Evolutionary conservation across 83 land plant genomes (phyloP).

Genomic region (Diphasiastrum complanatum): DNA sequence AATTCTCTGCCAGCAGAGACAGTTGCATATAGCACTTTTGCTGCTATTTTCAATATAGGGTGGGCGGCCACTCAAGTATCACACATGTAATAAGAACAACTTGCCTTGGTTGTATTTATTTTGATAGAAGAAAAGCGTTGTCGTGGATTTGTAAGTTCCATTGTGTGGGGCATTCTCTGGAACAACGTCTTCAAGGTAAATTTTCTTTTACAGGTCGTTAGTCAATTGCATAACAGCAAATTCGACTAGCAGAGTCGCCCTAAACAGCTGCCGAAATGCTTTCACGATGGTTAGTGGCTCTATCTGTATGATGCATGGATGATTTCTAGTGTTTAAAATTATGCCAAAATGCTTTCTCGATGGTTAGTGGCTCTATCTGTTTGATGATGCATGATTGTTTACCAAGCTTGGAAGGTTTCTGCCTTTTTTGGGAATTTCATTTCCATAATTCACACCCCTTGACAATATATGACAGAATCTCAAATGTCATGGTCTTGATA

Average conservation of each 20-base stretch:
- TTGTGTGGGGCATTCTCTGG: neutral
- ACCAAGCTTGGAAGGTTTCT: no score
- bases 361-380: no score
- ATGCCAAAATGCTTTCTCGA: neutral
- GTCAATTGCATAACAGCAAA: slow-evolving; percentile 88
- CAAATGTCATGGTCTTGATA: no score
- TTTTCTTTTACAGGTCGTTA: slow-evolving; percentile 61
- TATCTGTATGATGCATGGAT: neutral
- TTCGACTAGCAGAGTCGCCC: slow-evolving; percentile 80
- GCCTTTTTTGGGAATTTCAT: no score
- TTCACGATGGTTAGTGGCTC: slow-evolving; percentile 75
- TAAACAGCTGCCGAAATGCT: slow-evolving; percentile 93
- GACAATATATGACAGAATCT: no score
- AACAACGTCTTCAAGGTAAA: neutral
- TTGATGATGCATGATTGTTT: no score
- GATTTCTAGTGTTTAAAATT: neutral
- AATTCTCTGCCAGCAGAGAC: slow-evolving; percentile 45
- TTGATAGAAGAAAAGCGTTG: neutral
- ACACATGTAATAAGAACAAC: slow-evolving; percentile 63
- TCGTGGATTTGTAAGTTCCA: neutral
- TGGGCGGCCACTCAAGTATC: slow-evolving; percentile 99
- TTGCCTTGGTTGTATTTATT: neutral
- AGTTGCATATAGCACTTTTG: slow-evolving; percentile 75
- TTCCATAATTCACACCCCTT: no score
- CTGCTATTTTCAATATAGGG: slow-evolving; percentile 91